Evolutionary conservation across 2,329 filamentous ascomycete genomes (phyloP), one percentile per base, ranked within the genome.

Genomic region (Colletotrichum lupini): DNA sequence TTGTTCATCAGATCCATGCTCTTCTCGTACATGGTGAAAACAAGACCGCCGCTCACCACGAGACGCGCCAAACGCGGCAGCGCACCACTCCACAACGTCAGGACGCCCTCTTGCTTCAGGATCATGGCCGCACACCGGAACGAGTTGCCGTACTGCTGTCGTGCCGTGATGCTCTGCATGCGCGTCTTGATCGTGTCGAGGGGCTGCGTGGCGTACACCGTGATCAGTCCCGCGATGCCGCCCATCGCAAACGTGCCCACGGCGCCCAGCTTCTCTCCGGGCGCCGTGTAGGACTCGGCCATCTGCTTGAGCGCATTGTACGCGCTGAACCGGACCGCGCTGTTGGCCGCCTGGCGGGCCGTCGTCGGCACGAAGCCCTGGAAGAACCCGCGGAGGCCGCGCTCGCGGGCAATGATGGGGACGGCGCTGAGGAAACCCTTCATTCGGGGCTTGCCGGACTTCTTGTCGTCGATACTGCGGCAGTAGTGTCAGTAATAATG

Each of bases 1-100:
- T 82, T 87, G 78, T 94, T 90, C 86, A 99, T 91, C 71, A 95
- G 78, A 66, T 98, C 96, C 87, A 98, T 98, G 72, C 93, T 94
- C 89, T 98, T 98, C 86, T 98, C 96, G 82, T 98, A 97, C 92
- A 98, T 97, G 26, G 97, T 97, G 80, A 99, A 99, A 53, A 99
- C 97, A 79, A 99, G 98, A 22, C 97, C 97, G 68, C 97, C 97
- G 79, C 95, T 98, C 83, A 98, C 83, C 55, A 98, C 93, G 77
- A 99, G 82, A 70, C 97, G 88, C 28, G 92, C 96, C 78, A 99
- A 83, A 67, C 97, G 88, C 1, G 97, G 97, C 77, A 98, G 80
- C 26, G 97, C 96, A 30, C 97, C 97, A 77, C 94, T 96, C 97
- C 97, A 99, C 76, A 98, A 94, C 1, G 95, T 98, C 53, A 96